Conservation (phyloP, 257 asterid species). For the Solanum neorickii region DNA sequence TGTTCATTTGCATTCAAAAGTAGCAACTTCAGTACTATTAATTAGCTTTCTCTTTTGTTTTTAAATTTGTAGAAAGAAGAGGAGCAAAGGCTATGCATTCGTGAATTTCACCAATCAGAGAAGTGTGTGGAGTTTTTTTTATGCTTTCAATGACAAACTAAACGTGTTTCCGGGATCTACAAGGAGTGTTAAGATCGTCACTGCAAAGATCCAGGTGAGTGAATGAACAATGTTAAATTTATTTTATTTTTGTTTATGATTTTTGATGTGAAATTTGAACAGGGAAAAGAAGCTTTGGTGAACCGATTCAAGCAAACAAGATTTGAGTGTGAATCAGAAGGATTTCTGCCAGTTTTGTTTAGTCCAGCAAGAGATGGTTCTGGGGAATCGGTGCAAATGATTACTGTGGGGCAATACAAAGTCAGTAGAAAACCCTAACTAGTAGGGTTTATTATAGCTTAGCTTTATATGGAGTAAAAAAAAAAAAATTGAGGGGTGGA, state of each 20-base stretch:
- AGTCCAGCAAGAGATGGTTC: constrained; percentile 51
- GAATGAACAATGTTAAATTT: background rate
- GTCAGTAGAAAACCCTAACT: background rate
- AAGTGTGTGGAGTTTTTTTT: constrained; percentile 28
- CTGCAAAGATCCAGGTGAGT: constrained; percentile 53
- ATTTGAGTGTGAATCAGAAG: constrained; percentile 40
- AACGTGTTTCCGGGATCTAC: constrained; percentile 20
- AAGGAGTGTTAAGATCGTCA: constrained; percentile 26
- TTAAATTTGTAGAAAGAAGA: constrained; percentile 15
- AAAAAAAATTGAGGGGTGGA: constrained; percentile 20
- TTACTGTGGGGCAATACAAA: constrained; percentile 24
- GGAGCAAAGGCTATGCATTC: constrained; percentile 56
- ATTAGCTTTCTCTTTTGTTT: background rate
- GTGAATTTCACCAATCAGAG: constrained; percentile 40
- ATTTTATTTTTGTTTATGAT: background rate
- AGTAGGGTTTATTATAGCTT: background rate
- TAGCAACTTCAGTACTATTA: background rate
- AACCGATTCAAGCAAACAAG: constrained; percentile 14
- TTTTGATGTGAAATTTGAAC: background rate
- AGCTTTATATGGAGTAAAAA: background rate
- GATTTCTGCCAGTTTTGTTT: constrained; percentile 37
- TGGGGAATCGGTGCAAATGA: constrained; percentile 18
- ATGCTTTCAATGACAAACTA: constrained; percentile 2
- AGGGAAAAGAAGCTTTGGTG: constrained; percentile 51
- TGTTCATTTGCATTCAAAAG: background rate